These are phyloP conservation scores for Corynespora cassiicola DNA, from an alignment of 2,329 filamentous ascomycete genomes.

Conservation along the genomic window DNA sequence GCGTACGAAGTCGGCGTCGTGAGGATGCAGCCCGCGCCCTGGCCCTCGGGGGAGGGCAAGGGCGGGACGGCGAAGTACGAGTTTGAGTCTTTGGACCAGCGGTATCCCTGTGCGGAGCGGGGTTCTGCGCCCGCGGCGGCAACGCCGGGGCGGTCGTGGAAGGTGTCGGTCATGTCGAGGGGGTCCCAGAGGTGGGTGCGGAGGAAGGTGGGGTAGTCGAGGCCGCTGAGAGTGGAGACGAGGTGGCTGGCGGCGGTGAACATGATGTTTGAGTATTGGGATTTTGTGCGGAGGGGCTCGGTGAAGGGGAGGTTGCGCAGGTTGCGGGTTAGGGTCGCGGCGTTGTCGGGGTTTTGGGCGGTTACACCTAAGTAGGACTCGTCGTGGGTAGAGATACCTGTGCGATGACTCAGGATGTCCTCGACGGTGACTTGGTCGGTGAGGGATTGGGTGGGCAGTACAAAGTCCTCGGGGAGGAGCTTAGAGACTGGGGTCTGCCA, in stretches of 20 bases:
- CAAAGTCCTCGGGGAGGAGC: conserved; percentile 61
- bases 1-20: conserved; percentile 26
- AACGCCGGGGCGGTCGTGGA: conserved; percentile 44
- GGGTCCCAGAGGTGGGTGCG: conserved; percentile 46
- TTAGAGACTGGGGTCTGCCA: conserved; percentile 57
- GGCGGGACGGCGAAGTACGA: conserved; percentile 11
- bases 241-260: conserved; percentile 56
- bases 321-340: conserved; percentile 23
- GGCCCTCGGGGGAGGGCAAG: conserved; percentile 18
- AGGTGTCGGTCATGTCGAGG: conserved; percentile 48
- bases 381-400: conserved; percentile 52
- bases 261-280: conserved; percentile 62
- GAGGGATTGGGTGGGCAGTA: conserved; percentile 54
- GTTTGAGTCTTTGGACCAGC: conserved; percentile 10
- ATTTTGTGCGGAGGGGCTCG: conserved; percentile 49
- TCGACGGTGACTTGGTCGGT: conserved; percentile 61
- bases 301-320: conserved; percentile 54
- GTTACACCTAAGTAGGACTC: conserved; percentile 14
- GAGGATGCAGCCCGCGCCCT: conserved; percentile 31
- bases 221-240: conserved; percentile 51
- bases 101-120: conserved; percentile 18
- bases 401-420: conserved; percentile 61
- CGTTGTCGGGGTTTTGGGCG: conserved; percentile 14
- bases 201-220: conserved; percentile 40
- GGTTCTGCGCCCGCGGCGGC: conserved; percentile 11